Percentiles rank a stretch among this genome's conserved stretches.
These are phyloP conservation scores for Exophiala spinifera DNA, from an alignment of 2,329 filamentous ascomycete species.

Conservation along the genomic window DNA sequence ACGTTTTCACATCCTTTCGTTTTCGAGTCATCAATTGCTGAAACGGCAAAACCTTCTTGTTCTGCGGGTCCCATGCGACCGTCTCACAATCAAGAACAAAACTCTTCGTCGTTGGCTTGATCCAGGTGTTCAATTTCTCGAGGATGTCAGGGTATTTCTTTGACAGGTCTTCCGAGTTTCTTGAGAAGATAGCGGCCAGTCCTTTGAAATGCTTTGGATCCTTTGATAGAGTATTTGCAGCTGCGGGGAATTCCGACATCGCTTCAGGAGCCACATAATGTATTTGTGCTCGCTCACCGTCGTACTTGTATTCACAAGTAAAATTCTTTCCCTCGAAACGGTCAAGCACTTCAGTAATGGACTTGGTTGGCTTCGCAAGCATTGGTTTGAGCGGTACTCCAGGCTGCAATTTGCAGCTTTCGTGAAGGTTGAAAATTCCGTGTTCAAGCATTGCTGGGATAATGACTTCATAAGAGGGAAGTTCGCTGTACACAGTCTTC, in stretches of 20 bases:
- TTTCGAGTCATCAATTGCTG: conserved; percentile 98
- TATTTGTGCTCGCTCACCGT: conserved; percentile 96
- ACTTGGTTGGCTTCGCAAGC: conserved; percentile 97
- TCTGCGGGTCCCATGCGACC: conserved; percentile 89
- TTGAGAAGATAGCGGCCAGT: conserved; percentile 88
- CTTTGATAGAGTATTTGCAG: conserved; percentile 61
- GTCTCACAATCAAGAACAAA: conserved; percentile 99
- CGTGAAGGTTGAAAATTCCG: conserved; percentile 76
- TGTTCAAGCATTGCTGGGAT: conserved; percentile 84
- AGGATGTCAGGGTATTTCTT: conserved; percentile 98
- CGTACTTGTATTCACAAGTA: conserved; percentile 98
- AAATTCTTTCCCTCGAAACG: conserved; percentile 94
- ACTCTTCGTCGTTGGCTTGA: conserved; percentile 83
- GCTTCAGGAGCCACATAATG: conserved; percentile 89
- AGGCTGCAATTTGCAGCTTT: conserved; percentile 86
- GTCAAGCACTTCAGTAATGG: conserved; percentile 94
- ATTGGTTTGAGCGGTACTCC: conserved; percentile 96
- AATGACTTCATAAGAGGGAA: conserved; percentile 93
- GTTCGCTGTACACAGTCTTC: conserved; percentile 89
- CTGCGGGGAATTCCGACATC: conserved; percentile 63
- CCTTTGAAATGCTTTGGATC: conserved; percentile 56
- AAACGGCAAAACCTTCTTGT: conserved; percentile 95
- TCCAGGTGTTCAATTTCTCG: conserved; percentile 80
- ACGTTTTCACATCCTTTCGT: conserved; percentile 91
- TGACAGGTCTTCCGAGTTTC: conserved; percentile 94